Base-by-base conservation (phyloP, 805 yeast species). In the Saccharomycopsis selenospora region DNA sequence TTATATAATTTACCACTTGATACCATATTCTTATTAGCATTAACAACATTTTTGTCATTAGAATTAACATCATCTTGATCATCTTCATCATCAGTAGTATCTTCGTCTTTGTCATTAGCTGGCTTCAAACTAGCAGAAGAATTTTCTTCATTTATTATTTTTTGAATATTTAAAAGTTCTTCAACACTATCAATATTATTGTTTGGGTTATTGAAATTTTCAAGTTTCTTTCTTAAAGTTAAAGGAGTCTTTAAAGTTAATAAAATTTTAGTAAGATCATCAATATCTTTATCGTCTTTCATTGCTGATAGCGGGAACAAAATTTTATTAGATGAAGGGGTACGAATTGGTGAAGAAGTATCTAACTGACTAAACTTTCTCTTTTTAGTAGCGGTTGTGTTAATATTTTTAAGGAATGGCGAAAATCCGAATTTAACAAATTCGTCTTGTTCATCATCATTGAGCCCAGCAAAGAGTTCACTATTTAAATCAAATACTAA, bases 191-290 rank as follows among this genome's bases (percentile, higher is more conserved):
- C 38, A 4, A 33, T 11, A 27, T 27, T 33, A 14, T 33, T 33
- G 38, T 14, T 33, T 17, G 5, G 4, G 17, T 33, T 33, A 20
- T 28, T 28, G 27, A 36, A 46, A 36, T 14, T 38, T 24, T 41
- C 46, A 23, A 43, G 42, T 14, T 30, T 41, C 18, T 50, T 44
- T 25, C 30, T 45, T 8, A 48, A 33, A 26, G 38, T 40, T 23
- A 36, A 38, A 14, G 53, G 53, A 27, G 53, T 50, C 40, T 46
- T 50, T 13, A 46, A 28, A 30, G 47, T 36, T 38, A 50, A 29
- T 17, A 50, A 40, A 3, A 46, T 46, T 17, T 23, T 46, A 23
- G 33, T 38, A 3, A 50, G 14, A 29, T 46, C 47, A 13, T 49
- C 51, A 3, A 36, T 18, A 4, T 36, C 50, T 41, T 41, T 27